These are phyloP conservation scores for Testicularia cyperi DNA, from an alignment of 1,284 basidiomycete genomes.

Conservation along the genomic window DNA sequence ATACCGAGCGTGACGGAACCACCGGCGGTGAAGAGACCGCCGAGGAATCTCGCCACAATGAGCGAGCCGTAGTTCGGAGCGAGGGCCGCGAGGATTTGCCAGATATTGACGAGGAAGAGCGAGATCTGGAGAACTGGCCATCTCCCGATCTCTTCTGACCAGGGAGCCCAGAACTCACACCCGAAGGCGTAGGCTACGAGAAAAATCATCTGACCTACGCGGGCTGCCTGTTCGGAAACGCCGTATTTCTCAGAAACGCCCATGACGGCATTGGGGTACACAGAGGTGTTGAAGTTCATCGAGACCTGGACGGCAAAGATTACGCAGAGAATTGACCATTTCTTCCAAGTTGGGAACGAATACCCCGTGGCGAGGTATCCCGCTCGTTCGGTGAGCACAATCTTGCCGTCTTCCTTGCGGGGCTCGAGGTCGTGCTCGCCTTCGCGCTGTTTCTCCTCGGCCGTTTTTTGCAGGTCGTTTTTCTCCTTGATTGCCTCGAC, in stretches of 20 bases:
- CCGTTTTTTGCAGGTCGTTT: constrained; percentile 32
- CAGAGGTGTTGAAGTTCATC: constrained; percentile 61
- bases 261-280: constrained; percentile 58
- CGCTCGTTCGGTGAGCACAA: constrained; percentile 57
- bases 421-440: constrained; percentile 34
- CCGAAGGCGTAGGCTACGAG: constrained; percentile 62
- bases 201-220: constrained; percentile 62
- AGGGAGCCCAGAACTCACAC: constrained; percentile 59
- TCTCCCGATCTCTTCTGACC: constrained; percentile 59
- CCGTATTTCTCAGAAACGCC: constrained; percentile 54
- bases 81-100: constrained; percentile 53
- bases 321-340: constrained; percentile 61
- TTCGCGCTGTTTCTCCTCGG: constrained; percentile 35
- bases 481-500: constrained; percentile 29
- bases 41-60: constrained; percentile 57
- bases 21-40: constrained; percentile 60
- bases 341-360: constrained; percentile 55
- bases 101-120: constrained; percentile 60
- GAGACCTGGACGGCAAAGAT: constrained; percentile 61
- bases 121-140: constrained; percentile 56
- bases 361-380: constrained; percentile 55
- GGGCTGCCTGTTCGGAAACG: constrained; percentile 60
- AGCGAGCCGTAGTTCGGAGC: constrained; percentile 57
- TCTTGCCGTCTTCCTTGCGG: constrained; percentile 51
- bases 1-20: constrained; percentile 63